A percentile compares a stretch with the other conserved stretches of the same genome.
These are phyloP conservation scores for Westerdykella aurantiaca DNA, from an alignment of 2,329 filamentous ascomycete genomes.

Conservation along the genomic window DNA sequence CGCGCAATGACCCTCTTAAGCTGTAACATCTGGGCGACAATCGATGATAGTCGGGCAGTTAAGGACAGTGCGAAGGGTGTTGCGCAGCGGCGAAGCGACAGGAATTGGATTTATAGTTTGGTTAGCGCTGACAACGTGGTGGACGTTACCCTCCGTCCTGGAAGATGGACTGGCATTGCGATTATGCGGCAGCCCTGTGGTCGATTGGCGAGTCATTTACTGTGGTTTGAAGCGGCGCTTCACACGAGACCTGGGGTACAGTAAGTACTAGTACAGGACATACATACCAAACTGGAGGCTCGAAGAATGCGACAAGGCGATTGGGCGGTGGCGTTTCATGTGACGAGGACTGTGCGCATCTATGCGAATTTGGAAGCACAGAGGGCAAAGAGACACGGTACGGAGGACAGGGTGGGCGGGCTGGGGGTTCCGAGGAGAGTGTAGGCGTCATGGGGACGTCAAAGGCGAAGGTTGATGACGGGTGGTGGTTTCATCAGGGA, in stretches of 20 bases:
- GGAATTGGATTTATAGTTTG: constrained; percentile 1
- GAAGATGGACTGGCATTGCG: not conserved
- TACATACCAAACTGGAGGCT: too few species aligned
- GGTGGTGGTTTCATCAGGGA: not conserved
- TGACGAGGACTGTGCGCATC: not conserved
- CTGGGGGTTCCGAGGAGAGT: too few species aligned
- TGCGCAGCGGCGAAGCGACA: not conserved
- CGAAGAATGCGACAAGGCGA: not conserved
- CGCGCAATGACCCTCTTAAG: too few species aligned
- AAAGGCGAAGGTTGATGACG: not conserved
- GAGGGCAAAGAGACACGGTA: too few species aligned
- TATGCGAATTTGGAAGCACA: too few species aligned
- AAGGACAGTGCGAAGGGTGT: not conserved
- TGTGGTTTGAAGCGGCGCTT: constrained; percentile 4
- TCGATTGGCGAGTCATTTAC: constrained; percentile 15
- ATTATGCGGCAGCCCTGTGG: constrained; percentile 2
- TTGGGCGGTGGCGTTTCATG: not conserved
- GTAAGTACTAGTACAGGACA: too few species aligned
- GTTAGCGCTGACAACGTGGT: not conserved
- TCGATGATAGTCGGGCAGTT: constrained; percentile 5
- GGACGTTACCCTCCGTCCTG: not conserved
- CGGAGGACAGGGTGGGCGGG: too few species aligned
- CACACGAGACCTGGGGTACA: too few species aligned
- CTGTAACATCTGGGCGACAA: constrained; percentile 1
- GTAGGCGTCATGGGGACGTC: constrained; percentile 6